Percentiles rank a stretch among this genome's conserved stretches.
Conservation (phyloP, 1,139 yeast species). For the Fermentozyma sake region DNA sequence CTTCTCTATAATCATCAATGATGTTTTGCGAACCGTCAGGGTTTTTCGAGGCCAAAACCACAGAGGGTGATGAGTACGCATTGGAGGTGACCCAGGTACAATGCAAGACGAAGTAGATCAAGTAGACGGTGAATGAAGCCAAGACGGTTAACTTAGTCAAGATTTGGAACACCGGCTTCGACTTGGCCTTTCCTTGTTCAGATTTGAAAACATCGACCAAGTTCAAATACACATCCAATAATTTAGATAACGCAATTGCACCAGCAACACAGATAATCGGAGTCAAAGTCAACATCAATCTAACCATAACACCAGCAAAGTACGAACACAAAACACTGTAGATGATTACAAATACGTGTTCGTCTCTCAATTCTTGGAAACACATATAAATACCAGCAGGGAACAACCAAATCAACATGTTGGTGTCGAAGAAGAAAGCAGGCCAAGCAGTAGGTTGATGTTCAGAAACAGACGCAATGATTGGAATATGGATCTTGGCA, state of each 20-base stretch:
- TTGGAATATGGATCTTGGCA: conserved; percentile 97
- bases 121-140: conserved; percentile 68
- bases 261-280: conserved; percentile 91
- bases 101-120: conserved; percentile 82
- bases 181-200: conserved; percentile 6
- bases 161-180: conserved; percentile 32
- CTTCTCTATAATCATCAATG: conserved; percentile 98
- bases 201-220: conserved; percentile 43
- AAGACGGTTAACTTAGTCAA: conserved; percentile 61
- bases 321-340: conserved; percentile 90
- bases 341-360: conserved; percentile 87
- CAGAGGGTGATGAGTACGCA: conserved; percentile 97
- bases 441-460: conserved; percentile 99
- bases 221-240: conserved; percentile 80
- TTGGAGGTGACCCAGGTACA: conserved; percentile 97
- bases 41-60: conserved; percentile 78
- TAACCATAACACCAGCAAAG: conserved; percentile 99
- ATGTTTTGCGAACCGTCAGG: conserved; percentile 83
- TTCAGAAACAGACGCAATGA: conserved; percentile 97
- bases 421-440: conserved; percentile 91
- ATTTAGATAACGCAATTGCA: conserved; percentile 80
- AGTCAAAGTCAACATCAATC: conserved; percentile 94
- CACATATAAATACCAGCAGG: conserved; percentile 94
- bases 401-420: conserved; percentile 93
- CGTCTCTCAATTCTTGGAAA: conserved; percentile 85